phyloP scores from a whole-genome alignment of 305 asterid genomes.

The Fraxinus paxiana region DNA sequence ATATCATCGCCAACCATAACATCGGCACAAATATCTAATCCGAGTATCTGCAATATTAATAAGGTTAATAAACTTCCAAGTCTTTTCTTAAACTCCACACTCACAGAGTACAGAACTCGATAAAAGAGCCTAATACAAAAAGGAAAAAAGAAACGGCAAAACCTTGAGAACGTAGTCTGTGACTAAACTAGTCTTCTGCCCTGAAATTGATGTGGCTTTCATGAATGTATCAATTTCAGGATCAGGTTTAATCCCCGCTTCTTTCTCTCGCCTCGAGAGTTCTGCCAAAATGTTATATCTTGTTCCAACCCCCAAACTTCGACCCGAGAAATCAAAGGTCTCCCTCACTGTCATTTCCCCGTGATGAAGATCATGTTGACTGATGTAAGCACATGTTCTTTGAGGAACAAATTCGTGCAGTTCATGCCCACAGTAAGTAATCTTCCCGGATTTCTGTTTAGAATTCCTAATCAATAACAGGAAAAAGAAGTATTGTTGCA shows the following conservation, averaged over 20 bases:
- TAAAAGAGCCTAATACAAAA: not conserved
- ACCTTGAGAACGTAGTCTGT: conserved; percentile 56
- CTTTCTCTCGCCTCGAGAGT: conserved; percentile 44
- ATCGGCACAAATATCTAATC: conserved; percentile 46
- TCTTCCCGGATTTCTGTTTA: conserved; percentile 37
- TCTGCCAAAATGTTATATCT: conserved; percentile 42
- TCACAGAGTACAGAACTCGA: not conserved
- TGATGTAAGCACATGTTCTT: conserved; percentile 50
- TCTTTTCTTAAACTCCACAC: not conserved
- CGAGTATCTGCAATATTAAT: conserved; percentile 35
- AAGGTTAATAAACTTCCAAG: not conserved
- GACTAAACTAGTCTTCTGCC: conserved; percentile 42
- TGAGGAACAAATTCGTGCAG: conserved; percentile 48
- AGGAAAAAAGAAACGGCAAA: not conserved
- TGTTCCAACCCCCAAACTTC: conserved; percentile 49
- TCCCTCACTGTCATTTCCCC: conserved; percentile 66
- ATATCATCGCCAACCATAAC: conserved; percentile 52
- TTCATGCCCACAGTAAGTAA: conserved; percentile 53
- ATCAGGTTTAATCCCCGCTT: conserved; percentile 44
- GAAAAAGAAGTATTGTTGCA: not conserved
- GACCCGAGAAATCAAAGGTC: conserved; percentile 50
- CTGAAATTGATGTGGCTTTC: conserved; percentile 46
- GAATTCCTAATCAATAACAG: not conserved
- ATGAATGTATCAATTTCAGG: conserved; percentile 46
- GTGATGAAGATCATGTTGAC: conserved; percentile 52